Conservation (phyloP, 768 basidiomycete species). For the Paxillus involutus region DNA sequence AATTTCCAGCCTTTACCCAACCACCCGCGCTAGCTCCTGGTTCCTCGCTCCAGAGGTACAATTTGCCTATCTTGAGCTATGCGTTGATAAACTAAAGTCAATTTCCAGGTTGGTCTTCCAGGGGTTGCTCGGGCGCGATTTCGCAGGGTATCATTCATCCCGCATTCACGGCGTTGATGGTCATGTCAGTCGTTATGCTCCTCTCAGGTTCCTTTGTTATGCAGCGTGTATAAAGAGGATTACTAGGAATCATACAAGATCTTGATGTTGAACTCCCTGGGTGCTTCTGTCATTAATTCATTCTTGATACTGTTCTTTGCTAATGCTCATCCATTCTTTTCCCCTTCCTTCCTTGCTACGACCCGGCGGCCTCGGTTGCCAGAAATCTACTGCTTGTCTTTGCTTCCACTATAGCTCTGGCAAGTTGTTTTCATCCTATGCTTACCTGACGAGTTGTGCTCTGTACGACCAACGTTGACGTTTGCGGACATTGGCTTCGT, state of each 20-base stretch:
- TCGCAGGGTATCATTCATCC: constrained; percentile 45
- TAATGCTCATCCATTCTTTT: too few species aligned
- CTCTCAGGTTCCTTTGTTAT: constrained; percentile 53
- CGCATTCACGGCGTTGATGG: constrained; percentile 51
- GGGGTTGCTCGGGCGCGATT: constrained; percentile 43
- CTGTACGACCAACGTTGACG: too few species aligned
- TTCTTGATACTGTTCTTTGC: neutral
- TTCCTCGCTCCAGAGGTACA: constrained; percentile 65
- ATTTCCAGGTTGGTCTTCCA: constrained; percentile 54
- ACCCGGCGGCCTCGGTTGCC: neutral
- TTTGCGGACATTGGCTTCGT: too few species aligned
- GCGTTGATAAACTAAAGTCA: neutral
- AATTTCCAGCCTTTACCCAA: constrained; percentile 69
- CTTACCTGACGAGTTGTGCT: too few species aligned
- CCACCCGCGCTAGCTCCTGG: constrained; percentile 71
- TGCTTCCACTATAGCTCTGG: neutral
- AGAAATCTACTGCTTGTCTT: neutral
- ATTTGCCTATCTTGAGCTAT: constrained; percentile 2
- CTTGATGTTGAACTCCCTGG: neutral
- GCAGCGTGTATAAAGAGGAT: constrained; percentile 5
- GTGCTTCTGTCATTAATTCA: too few species aligned
- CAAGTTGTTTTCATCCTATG: neutral
- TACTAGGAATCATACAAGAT: neutral
- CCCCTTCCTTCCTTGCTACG: neutral
- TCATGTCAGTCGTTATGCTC: constrained; percentile 61